Percentiles rank a stretch among this genome's conserved stretches.
phyloP scores from a whole-genome alignment of 208 protist genomes.

The Acanthamoeba royreba region DNA sequence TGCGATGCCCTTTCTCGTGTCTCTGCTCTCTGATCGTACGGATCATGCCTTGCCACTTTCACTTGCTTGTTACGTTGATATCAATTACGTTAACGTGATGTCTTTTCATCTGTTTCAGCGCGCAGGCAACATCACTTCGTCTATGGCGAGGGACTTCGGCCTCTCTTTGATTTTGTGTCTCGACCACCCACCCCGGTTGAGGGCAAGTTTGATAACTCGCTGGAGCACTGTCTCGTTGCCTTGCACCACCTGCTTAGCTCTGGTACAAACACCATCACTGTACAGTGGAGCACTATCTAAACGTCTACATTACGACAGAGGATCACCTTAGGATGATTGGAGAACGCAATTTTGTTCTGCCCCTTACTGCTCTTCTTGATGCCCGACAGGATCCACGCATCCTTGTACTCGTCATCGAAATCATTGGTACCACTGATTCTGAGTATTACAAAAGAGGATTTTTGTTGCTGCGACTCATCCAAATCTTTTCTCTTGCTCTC shows the following conservation, averaged over 20 bases:
- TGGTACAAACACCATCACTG: too few relatives aligned
- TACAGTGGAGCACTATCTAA: too few relatives aligned
- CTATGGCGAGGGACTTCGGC: background rate
- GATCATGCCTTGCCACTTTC: background rate
- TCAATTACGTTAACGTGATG: too few relatives aligned
- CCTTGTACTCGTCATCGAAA: conserved; percentile 22
- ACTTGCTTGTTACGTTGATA: background rate
- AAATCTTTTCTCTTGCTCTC: background rate
- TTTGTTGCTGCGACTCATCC: background rate
- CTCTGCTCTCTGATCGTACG: background rate
- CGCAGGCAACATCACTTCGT: background rate
- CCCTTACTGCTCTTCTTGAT: background rate
- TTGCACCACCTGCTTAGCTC: background rate
- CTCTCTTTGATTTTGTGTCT: conserved; percentile 45
- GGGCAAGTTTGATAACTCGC: background rate
- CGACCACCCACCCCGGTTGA: background rate
- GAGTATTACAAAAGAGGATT: too few relatives aligned
- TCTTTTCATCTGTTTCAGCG: background rate
- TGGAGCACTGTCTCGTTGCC: conserved; percentile 2
- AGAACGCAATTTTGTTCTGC: conserved; percentile 49
- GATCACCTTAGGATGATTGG: background rate
- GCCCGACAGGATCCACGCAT: conserved; percentile 19
- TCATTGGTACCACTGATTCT: background rate
- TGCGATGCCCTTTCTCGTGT: conserved; percentile 39
- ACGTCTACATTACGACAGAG: background rate